phyloP scores from a whole-genome alignment of 2,329 filamentous ascomycete species.

The Exophiala mesophila region DNA sequence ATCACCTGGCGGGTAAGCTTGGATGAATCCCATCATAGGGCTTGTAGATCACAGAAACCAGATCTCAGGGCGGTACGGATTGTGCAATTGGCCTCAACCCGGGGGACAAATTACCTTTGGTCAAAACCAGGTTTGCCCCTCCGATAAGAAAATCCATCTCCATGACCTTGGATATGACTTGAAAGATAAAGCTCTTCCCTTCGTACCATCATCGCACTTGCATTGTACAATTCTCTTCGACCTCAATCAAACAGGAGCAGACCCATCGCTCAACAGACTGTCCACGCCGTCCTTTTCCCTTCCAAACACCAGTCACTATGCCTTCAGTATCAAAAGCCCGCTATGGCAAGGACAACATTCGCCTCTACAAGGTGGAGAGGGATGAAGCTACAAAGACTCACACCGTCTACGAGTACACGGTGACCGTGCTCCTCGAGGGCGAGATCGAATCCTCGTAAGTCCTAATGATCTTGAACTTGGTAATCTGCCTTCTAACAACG shows the following conservation, averaged over 20 bases:
- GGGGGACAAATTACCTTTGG: constrained; percentile 12
- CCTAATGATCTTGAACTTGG: not conserved
- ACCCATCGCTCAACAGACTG: too few relatives aligned
- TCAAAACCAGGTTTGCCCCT: constrained; percentile 5
- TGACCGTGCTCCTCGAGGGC: constrained; percentile 87
- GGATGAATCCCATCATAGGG: too few relatives aligned
- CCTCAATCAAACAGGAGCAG: not conserved
- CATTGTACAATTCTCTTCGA: not conserved
- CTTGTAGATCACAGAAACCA: too few relatives aligned
- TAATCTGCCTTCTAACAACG: constrained; percentile 5
- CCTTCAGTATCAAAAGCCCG: constrained; percentile 42
- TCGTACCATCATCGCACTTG: not conserved
- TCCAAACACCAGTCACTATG: constrained; percentile 16
- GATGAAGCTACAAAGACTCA: constrained; percentile 72
- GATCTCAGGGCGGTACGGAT: too few relatives aligned
- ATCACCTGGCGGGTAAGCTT: too few relatives aligned
- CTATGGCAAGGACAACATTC: constrained; percentile 84
- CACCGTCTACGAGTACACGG: constrained; percentile 89
- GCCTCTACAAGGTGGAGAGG: constrained; percentile 88
- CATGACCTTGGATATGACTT: not conserved
- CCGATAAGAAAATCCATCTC: constrained; percentile 17
- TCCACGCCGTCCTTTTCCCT: too few relatives aligned
- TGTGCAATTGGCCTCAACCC: constrained; percentile 16
- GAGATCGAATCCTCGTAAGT: constrained; percentile 77
- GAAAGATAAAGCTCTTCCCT: not conserved